These are phyloP conservation scores for Ganoderma lucidum DNA, from an alignment of 1,284 basidiomycete genomes.

Conservation along the genomic window DNA sequence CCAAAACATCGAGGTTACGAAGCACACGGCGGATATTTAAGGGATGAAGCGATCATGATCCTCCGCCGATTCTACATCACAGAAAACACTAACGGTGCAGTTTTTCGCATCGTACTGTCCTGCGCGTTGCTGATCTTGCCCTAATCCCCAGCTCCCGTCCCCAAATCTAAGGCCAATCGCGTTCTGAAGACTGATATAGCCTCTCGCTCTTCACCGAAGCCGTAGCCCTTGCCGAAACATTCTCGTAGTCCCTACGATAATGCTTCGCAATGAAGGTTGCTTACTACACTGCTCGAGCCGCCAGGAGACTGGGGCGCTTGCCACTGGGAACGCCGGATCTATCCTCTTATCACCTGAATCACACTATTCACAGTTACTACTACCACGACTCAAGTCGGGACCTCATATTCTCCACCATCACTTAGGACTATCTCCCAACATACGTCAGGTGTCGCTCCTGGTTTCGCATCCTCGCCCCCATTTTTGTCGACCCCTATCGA, in stretches of 20 bases:
- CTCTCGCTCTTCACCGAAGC: slow-evolving; percentile 30
- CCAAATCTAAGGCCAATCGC: slow-evolving; percentile 77
- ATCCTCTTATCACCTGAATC: too few relatives aligned
- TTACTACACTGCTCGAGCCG: too few relatives aligned
- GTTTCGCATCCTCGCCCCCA: too few relatives aligned
- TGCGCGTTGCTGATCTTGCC: not conserved
- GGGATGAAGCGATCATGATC: slow-evolving; percentile 96
- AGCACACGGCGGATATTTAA: slow-evolving; percentile 84
- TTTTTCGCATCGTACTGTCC: not conserved
- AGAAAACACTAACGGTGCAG: slow-evolving; percentile 90
- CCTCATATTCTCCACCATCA: too few relatives aligned
- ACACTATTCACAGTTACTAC: too few relatives aligned
- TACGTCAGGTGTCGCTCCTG: too few relatives aligned
- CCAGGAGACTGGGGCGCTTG: too few relatives aligned
- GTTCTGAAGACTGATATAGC: slow-evolving; percentile 78
- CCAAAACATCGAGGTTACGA: slow-evolving; percentile 79
- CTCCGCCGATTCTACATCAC: slow-evolving; percentile 95
- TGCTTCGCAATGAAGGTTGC: too few relatives aligned
- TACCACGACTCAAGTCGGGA: too few relatives aligned
- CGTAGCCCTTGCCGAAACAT: not conserved
- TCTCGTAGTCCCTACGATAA: not conserved
- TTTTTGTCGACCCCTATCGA: not conserved
- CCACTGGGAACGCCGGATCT: too few relatives aligned
- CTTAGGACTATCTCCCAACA: too few relatives aligned
- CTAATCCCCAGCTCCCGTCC: slow-evolving; percentile 67